Evolutionary conservation across 805 yeast genomes (phyloP), one percentile per base, ranked within the genome.

Genomic region (Candida gorgasii): DNA sequence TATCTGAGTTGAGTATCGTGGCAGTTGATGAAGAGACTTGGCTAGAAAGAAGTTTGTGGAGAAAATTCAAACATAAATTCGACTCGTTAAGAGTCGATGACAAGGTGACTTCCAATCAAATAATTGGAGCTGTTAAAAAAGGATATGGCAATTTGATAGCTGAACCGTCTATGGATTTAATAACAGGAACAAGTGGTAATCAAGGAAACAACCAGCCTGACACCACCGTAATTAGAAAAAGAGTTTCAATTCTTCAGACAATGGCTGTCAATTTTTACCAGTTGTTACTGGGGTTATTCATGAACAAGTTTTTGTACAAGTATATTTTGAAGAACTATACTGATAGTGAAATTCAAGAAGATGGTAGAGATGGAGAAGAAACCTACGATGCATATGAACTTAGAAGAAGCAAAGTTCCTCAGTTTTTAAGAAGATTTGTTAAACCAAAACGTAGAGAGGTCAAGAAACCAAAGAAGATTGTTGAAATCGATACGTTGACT

Each of bases 1-100:
- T 82, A 30, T 73, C 78, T 37, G 89, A 84, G 52, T 65, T 76
- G 22, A 65, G 79, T 18, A 55, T 70, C 12, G 63, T 84, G 2
- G 55, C 61, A 0, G 55, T 75, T n/a, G 78, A 78, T n/a, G 55
- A 58, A 8, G 59, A 66, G 11, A 83, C 86, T 0, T 85, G 82
- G 78, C 45, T 83, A 14, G 85, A 80, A 39, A 55, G 65, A 17
- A 52, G 52, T 32, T 45, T 60, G 24, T 58, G 61, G 63, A 44
- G 50, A 12, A 22, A 40, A 43, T 31, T 43, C 39, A 39, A 22
- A 29, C 18, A 22, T 31, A 44, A 50, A 38, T 30, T 46, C 33
- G 31, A 41, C 30, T 30, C 36, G 8, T 26, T 43, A 24, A 27
- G 15, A n/a, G 19, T 8, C 17, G 29, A 23, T 35, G 16, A 37